Evolutionary conservation across 2,329 filamentous ascomycete genomes (phyloP).

Genomic region (Fusarium annulatum): DNA sequence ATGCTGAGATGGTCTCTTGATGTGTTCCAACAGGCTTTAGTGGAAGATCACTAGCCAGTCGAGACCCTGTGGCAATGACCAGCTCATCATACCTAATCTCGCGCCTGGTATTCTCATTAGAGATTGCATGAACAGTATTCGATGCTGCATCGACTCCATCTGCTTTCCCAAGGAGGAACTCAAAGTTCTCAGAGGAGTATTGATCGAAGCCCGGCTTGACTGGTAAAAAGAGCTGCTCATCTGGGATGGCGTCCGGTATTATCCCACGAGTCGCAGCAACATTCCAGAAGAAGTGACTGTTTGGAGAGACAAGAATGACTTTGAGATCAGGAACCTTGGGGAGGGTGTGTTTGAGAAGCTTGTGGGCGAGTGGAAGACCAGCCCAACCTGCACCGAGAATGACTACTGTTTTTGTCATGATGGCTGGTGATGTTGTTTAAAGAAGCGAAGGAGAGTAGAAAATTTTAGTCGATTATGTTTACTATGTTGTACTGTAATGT

Average conservation of each 20-base stretch:
- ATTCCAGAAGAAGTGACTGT: constrained; percentile 67
- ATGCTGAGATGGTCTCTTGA: constrained; percentile 53
- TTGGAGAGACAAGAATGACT: constrained; percentile 65
- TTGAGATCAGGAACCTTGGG: constrained; percentile 57
- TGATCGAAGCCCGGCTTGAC: constrained; percentile 58
- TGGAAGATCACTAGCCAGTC: constrained; percentile 53
- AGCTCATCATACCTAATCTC: constrained; percentile 61
- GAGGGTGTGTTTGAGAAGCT: constrained; percentile 61
- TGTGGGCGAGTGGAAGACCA: constrained; percentile 63
- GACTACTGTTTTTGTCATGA: constrained; percentile 63
- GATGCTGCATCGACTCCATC: constrained; percentile 48
- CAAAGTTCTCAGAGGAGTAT: constrained; percentile 58
- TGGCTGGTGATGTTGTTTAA: not conserved
- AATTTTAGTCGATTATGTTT: not conserved
- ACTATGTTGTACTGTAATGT: not conserved
- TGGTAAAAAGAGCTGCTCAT: constrained; percentile 59
- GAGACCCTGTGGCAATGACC: constrained; percentile 65
- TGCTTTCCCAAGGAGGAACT: constrained; percentile 62
- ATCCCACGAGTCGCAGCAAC: constrained; percentile 65
- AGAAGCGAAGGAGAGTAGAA: no score
- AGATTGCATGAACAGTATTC: constrained; percentile 53
- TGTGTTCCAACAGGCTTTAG: constrained; percentile 61
- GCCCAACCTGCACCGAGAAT: constrained; percentile 64
- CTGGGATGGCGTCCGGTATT: constrained; percentile 59
- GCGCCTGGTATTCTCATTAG: constrained; percentile 46